Evolutionary conservation across 1,139 yeast species (phyloP), one percentile per base, ranked within the genome.

Genomic region (Taiozyma sp.): DNA sequence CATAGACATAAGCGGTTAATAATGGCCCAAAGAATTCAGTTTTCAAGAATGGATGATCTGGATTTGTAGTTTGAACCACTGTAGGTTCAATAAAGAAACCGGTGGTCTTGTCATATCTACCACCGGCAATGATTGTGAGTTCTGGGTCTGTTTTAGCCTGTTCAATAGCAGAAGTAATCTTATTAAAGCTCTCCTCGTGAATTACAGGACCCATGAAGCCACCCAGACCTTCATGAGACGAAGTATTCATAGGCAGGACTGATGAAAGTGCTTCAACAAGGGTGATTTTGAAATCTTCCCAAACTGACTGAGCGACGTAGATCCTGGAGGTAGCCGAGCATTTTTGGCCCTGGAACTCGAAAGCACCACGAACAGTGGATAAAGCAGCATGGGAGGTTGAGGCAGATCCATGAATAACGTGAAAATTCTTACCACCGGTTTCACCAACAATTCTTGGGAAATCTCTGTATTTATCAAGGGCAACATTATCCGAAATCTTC

Each of bases 361-460:
- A 93, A 1, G 97, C 96, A 47, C 98, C 99, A 68, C 99, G 82
- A 48, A 93, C 77, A 2, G 98, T 85, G 43, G 95, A 85, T 61
- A 86, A 77, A 16, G 83, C 97, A 16, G 98, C 83, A 67, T 89
- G 95, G 49, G 47, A 87, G 65, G 49, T 79, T 68, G 64, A 55
- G 21, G 98, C 90, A 45, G 89, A 79, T 43, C 80, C 72, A 69
- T 93, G 98, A 52, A 93, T 70, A 60, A 93, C 74, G 67, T 93
- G 99, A 82, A 88, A 93, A 74, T 93, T 93, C 76, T 93, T 93
- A 60, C 99, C 99, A 56, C 99, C 99, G 28, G 99, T 93, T 73
- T 93, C 99, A 51, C 99, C 99, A 34, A 93, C 96, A 62, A 93
- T 85, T 68, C 98, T 79, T 56, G 99, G 99, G 76, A 89, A 93